Percentiles rank a stretch among this genome's conserved stretches.
These are phyloP conservation scores for Leishmania major DNA, from an alignment of 208 protist species.

Conservation along the genomic window DNA sequence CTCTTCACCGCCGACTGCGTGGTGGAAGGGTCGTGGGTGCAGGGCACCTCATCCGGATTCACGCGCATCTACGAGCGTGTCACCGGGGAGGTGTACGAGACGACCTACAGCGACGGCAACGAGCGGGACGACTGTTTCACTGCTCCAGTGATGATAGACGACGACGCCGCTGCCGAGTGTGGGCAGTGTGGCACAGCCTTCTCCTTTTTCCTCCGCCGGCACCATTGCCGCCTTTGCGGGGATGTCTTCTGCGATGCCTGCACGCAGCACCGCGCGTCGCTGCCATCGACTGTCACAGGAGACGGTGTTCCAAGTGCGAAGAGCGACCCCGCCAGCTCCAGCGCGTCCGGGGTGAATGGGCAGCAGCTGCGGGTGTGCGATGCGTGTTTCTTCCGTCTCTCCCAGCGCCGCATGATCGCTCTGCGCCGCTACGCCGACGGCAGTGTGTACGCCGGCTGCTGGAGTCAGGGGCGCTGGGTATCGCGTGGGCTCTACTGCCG, in stretches of 20 bases:
- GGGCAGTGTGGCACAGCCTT: slow-evolving; percentile 79
- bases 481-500: slow-evolving; percentile 78
- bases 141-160: slow-evolving; percentile 67
- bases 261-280: slow-evolving; percentile 57
- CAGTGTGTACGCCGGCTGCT: slow-evolving; percentile 83
- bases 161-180: slow-evolving; percentile 64
- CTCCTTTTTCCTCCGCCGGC: slow-evolving; percentile 80
- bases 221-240: slow-evolving; percentile 95
- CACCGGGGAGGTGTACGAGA: slow-evolving; percentile 68
- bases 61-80: slow-evolving; percentile 55
- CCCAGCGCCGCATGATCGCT: slow-evolving; percentile 72
- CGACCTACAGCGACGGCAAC: slow-evolving; percentile 73
- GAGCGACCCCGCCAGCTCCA: slow-evolving; percentile 12
- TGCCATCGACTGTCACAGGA: slow-evolving; percentile 69
- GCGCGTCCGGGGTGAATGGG: background rate
- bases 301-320: slow-evolving; percentile 19
- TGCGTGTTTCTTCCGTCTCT: slow-evolving; percentile 64
- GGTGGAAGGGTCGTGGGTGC: slow-evolving; percentile 64
- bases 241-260: slow-evolving; percentile 91
- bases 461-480: slow-evolving; percentile 74
- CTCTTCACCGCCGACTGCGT: slow-evolving; percentile 40
- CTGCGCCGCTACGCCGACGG: slow-evolving; percentile 62
- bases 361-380: slow-evolving; percentile 74
- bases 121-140: slow-evolving; percentile 89
- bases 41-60: slow-evolving; percentile 54